A percentile compares a stretch with the other conserved stretches of the same genome.
Conservation (phyloP, 2,329 filamentous ascomycete genomes). For the Celoporthe dispersa region DNA sequence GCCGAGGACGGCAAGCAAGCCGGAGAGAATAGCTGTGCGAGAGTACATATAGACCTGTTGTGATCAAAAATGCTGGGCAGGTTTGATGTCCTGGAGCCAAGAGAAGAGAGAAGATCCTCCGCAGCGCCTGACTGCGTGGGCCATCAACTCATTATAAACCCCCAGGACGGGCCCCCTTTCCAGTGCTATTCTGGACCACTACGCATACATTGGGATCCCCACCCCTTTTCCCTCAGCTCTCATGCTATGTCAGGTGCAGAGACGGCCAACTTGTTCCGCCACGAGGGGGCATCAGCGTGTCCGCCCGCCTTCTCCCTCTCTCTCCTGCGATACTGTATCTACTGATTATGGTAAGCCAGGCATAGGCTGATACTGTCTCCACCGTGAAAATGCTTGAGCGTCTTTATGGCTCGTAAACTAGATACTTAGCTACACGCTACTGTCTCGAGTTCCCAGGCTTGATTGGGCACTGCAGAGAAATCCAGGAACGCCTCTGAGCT, state of each 20-base stretch:
- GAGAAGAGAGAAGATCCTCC: neutral
- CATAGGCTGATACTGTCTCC: neutral
- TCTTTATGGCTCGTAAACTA: neutral
- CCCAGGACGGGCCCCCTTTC: no score
- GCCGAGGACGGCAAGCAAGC: slow-evolving; percentile 19
- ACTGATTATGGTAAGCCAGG: neutral
- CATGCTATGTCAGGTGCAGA: neutral
- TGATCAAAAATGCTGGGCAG: neutral
- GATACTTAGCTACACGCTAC: neutral
- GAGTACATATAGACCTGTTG: slow-evolving; percentile 17
- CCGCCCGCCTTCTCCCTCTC: neutral
- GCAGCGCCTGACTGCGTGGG: neutral
- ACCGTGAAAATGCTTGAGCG: slow-evolving; percentile 5
- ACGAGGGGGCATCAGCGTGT: neutral
- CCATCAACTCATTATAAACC: neutral
- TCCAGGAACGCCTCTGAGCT: neutral
- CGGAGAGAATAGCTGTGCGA: neutral
- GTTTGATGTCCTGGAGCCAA: neutral
- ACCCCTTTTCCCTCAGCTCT: neutral
- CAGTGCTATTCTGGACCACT: no score
- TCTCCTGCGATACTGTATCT: neutral
- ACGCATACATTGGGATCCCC: neutral
- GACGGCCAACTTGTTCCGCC: neutral
- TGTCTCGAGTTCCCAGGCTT: neutral
- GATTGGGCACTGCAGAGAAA: neutral